Percentiles rank a stretch among this genome's conserved stretches.
phyloP scores from a whole-genome alignment of 1,284 basidiomycete species.

The Rhizoctonia solani region DNA sequence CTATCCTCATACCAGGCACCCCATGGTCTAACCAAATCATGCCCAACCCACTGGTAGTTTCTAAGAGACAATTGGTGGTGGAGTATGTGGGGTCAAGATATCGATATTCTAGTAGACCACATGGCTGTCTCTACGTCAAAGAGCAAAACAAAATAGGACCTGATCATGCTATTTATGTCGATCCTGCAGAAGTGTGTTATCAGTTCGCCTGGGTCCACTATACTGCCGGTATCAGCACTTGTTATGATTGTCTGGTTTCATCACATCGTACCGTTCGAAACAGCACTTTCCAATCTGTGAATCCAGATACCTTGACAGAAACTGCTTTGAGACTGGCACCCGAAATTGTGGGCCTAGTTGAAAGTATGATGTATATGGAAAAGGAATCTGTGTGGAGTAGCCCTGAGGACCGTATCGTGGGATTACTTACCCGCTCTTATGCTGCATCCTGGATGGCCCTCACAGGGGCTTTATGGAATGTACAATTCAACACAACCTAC shows the following conservation, averaged over 20 bases:
- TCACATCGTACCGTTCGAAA: not conserved
- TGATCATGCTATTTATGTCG: no score
- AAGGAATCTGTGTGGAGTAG: not conserved
- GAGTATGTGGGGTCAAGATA: no score
- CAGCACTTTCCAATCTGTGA: not conserved
- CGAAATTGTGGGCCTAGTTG: not conserved
- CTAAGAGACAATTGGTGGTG: no score
- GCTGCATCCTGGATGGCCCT: not conserved
- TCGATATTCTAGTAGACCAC: no score
- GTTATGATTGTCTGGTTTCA: not conserved
- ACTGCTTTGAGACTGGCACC: not conserved
- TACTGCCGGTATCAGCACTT: no score
- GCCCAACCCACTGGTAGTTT: no score
- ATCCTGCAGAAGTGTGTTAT: no score
- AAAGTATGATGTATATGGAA: not conserved
- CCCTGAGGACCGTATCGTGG: not conserved
- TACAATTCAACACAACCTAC: not conserved
- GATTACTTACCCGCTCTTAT: not conserved
- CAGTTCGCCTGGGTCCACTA: no score
- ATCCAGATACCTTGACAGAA: not conserved
- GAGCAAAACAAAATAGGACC: no score
- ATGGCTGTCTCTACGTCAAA: no score
- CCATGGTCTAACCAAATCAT: no score
- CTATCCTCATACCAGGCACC: no score
- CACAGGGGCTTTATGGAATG: not conserved